phyloP scores from a whole-genome alignment of 1,284 basidiomycete species.

The Hemileia vastatrix region DNA sequence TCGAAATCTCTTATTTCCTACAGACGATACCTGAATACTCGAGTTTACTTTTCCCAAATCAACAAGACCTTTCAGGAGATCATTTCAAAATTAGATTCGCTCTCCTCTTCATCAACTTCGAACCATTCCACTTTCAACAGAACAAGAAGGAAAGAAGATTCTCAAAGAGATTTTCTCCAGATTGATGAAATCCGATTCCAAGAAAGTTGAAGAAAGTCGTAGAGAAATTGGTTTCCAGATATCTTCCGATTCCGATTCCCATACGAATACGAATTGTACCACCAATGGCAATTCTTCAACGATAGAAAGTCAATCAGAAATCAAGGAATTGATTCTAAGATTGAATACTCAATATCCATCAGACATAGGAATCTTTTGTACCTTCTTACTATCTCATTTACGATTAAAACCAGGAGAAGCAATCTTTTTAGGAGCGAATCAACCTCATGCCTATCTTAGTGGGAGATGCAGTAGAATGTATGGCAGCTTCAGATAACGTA shows the following conservation, averaged over 20 bases:
- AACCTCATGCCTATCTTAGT: constrained; percentile 91
- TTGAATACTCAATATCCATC: constrained; percentile 75
- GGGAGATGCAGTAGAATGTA: constrained; percentile 96
- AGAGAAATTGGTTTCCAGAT: constrained; percentile 53
- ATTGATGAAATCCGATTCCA: constrained; percentile 64
- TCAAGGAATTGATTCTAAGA: constrained; percentile 60
- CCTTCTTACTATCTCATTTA: constrained; percentile 81
- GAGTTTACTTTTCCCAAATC: constrained; percentile 38
- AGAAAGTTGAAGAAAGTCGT: constrained; percentile 53
- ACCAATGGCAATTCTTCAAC: neutral
- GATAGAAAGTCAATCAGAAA: constrained; percentile 38
- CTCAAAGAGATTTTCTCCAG: constrained; percentile 66
- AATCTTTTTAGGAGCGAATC: constrained; percentile 87
- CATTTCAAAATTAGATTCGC: constrained; percentile 23
- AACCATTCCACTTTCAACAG: constrained; percentile 37
- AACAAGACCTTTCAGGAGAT: constrained; percentile 46
- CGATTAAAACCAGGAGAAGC: constrained; percentile 71
- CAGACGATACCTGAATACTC: constrained; percentile 66
- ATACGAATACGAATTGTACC: neutral
- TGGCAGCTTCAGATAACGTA: constrained; percentile 96
- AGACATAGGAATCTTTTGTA: constrained; percentile 90
- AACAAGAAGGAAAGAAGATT: constrained; percentile 46
- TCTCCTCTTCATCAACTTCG: constrained; percentile 52
- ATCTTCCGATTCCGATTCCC: constrained; percentile 45
- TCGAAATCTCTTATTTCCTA: constrained; percentile 61